These are phyloP conservation scores for Mortierella claussenii DNA, from an alignment of 192 early-diverging fungal genomes.

Conservation along the genomic window DNA sequence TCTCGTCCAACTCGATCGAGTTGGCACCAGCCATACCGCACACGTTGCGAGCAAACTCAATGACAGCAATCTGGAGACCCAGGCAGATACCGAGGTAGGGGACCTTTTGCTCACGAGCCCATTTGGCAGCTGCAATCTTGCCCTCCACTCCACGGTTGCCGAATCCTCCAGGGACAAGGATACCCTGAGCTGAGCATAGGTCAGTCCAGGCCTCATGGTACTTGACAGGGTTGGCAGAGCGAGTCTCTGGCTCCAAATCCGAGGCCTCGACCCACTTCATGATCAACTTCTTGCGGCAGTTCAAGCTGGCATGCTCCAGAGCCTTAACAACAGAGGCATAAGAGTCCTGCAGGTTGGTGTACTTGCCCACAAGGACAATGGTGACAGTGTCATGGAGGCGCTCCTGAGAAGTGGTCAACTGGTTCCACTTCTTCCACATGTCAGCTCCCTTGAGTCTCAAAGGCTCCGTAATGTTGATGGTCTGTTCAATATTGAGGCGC, in stretches of 20 bases:
- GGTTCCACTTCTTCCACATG: slow-evolving; percentile 89
- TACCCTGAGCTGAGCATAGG: slow-evolving; percentile 88
- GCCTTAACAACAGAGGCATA: slow-evolving; percentile 98
- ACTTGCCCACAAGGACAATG: slow-evolving; percentile 96
- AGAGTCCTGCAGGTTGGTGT: slow-evolving; percentile 95
- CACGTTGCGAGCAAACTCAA: slow-evolving; percentile 97
- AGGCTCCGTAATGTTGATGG: slow-evolving; percentile 63
- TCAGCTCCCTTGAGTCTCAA: slow-evolving; percentile 64
- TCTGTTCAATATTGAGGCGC: slow-evolving; percentile 76
- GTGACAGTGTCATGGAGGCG: slow-evolving; percentile 84
- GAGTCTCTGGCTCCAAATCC: slow-evolving; percentile 83
- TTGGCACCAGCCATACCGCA: slow-evolving; percentile 83
- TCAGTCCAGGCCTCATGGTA: slow-evolving; percentile 97
- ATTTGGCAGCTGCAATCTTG: slow-evolving; percentile 93
- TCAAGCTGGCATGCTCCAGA: slow-evolving; percentile 92
- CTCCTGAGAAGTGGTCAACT: slow-evolving; percentile 79
- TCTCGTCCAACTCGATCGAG: slow-evolving; percentile 86
- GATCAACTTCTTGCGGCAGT: slow-evolving; percentile 84
- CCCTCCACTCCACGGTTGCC: slow-evolving; percentile 97
- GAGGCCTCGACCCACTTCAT: slow-evolving; percentile 96
- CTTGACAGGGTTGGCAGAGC: slow-evolving; percentile 86
- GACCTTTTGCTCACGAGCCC: slow-evolving; percentile 96
- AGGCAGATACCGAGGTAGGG: slow-evolving; percentile 98
- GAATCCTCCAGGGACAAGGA: slow-evolving; percentile 98
- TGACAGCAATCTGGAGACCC: slow-evolving; percentile 96